These are phyloP conservation scores for Ceriops tagal DNA, from an alignment of 345 rosid species.

Conservation along the genomic window DNA sequence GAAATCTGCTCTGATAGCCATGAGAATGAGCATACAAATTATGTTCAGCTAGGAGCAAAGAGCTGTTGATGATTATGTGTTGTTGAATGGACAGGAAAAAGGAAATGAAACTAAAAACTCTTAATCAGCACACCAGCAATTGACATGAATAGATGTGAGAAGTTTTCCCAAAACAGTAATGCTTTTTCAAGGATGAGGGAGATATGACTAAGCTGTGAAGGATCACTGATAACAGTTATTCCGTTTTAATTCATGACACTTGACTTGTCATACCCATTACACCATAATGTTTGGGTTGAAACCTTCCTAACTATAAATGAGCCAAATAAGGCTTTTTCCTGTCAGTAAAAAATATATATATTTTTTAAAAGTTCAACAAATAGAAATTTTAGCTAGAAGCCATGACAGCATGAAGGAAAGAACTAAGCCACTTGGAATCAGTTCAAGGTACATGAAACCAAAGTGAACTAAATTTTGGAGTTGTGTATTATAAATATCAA, in stretches of 20 bases:
- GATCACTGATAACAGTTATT: neutral
- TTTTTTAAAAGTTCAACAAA: no score
- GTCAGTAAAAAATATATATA: no score
- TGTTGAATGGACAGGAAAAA: neutral
- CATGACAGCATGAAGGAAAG: neutral
- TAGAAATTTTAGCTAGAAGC: neutral
- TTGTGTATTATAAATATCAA: neutral
- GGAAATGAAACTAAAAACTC: neutral
- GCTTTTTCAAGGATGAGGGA: neutral
- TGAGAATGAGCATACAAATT: neutral
- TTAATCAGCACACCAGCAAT: no score
- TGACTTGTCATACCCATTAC: neutral
- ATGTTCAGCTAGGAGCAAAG: neutral
- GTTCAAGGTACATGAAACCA: conserved; percentile 4
- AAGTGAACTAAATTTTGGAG: neutral
- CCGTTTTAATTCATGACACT: neutral
- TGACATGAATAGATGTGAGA: neutral
- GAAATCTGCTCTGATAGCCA: neutral
- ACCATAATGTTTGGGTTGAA: neutral
- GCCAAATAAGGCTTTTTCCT: neutral
- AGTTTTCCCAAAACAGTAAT: neutral
- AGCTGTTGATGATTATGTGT: neutral
- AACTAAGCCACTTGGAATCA: neutral
- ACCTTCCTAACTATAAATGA: neutral
- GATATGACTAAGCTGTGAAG: neutral